Evolutionary conservation across 2,329 filamentous ascomycete genomes (phyloP).

Genomic region (Penicillium fuscoglaucum): DNA sequence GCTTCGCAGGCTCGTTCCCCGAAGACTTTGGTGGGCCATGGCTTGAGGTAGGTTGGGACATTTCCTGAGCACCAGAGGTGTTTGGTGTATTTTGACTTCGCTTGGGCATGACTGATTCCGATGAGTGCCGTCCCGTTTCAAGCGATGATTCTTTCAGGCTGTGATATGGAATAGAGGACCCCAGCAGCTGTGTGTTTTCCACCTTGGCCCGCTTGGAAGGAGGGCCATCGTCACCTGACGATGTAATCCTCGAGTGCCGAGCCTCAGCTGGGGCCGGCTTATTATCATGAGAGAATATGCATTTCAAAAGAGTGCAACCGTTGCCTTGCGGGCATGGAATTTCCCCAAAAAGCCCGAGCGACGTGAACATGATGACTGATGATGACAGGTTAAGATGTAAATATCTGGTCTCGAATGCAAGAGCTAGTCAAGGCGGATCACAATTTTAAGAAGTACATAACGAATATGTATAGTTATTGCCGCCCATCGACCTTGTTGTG

Average conservation of each 20-base stretch:
- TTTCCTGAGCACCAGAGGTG: slow-evolving; percentile 18
- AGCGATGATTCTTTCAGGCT: slow-evolving; percentile 2
- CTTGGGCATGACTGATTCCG: not conserved
- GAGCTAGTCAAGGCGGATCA: not conserved
- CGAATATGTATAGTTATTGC: not conserved
- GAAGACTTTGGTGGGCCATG: slow-evolving; percentile 4
- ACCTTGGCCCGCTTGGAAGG: slow-evolving; percentile 34
- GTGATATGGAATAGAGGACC: not conserved
- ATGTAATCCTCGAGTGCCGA: slow-evolving; percentile 15
- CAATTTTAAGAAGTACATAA: not conserved
- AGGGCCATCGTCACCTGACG: slow-evolving; percentile 19
- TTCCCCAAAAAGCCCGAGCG: slow-evolving; percentile 56
- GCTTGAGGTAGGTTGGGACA: slow-evolving; percentile 33
- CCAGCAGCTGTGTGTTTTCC: slow-evolving; percentile 6
- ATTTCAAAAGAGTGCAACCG: slow-evolving; percentile 55
- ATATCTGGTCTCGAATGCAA: not conserved
- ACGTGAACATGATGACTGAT: slow-evolving; percentile 51
- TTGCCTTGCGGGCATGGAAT: slow-evolving; percentile 54
- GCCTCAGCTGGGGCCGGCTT: slow-evolving; percentile 7
- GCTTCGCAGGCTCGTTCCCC: not conserved
- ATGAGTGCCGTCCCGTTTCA: not conserved
- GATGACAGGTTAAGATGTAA: not conserved
- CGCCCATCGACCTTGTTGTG: not conserved
- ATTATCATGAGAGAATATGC: slow-evolving; percentile 58
- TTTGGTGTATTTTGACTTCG: slow-evolving; percentile 15